Evolutionary conservation across 352 stramenopile genomes (phyloP), one percentile per base, ranked within the genome.

Genomic region (Elongisporangium anandrum): DNA sequence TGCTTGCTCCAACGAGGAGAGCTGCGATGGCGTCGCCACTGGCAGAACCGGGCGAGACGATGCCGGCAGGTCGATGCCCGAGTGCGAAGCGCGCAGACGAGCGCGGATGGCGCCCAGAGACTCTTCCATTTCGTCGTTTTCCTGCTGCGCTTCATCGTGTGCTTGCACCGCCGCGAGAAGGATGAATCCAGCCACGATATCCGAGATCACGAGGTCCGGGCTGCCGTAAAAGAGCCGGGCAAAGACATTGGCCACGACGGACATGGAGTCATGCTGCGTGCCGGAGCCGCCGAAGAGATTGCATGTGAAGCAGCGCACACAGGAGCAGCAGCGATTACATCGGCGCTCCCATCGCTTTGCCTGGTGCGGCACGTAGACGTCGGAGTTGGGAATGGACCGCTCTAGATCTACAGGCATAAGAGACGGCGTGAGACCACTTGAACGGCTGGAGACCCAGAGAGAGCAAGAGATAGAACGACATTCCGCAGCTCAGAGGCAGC

Each of bases 201-300:
- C 87, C 60, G 87, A 95, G 41, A 94, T 89, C 17, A 95, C 87
- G 29, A 95, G 80, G 55, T 95, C 85, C 3, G 85, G 87, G 54
- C 81, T 94, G 13, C 87, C 87, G 57, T 94, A 94, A 50, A 95
- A 95, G 41, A 95, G 78, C 10, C 85, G 75, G 10, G 85, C 87
- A 52, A 94, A 79, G 21, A 95, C 87, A 20, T 88, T 92, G 1
- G 87, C 87, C 52, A 95, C 87, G 12, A 93, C 81, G 0, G 87
- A 93, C 85, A 95, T 95, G 39, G 83, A 92, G 68, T 94, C 87
- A 57, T 92, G 84, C 45, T 86, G 76, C 15, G 85, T 95, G n/a
- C 84, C 83, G 12, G 81, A 74, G 50, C 87, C 87, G 34, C 87
- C 87, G 63, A 95, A 95, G 50, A 95, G 75, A 38, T 89, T 90